Base-by-base conservation (phyloP, 208 protist species). In the Polymyxa betae region DNA sequence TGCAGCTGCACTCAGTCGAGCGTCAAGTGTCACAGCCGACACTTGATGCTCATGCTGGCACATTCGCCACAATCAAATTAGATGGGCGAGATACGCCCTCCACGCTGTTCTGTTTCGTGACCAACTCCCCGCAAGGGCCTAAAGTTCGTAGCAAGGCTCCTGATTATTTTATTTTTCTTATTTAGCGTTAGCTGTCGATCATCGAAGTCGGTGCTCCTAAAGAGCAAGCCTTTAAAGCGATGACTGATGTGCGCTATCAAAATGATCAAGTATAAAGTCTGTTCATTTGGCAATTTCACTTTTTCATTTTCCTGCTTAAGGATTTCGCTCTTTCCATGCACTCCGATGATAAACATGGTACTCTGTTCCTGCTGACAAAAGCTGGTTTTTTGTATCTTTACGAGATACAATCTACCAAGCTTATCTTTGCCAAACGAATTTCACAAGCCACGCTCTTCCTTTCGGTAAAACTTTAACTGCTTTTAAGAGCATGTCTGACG, bases 251-350 rank as follows among this genome's bases (percentile, higher is more conserved):
- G 20, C 94, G 93, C 64, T 97, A 97, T 91, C 95, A 96, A 35
- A 93, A 93, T 0, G 95, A 96, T 40, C 93, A 93, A 41, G 92
- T 94, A 16, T 49, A 90, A 43, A 66, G 12, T 54, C 40, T 32
- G 0, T 43, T 93, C 64, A 0, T 77, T 0, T 0, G 0, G 43
- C 54, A 45, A 46, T 45, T 10, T 44, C 20, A 41, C 44, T 0
- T 88, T 24, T 88, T 38, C 29, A n/a, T 91, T n/a, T 1, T 60
- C 35, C 29, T 52, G 90, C 91, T 93, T 0, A 89, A 88, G n/a
- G 98, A 99, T 95, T 99, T 99, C 94, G 98, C 99, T 1, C 96
- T 99, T 1, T 96, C 97, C 38, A 97, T 99, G 96, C 94, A 98
- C 90, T 41, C 82, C 41, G 94, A 87, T 88, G 94, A 96, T 35